Evolutionary conservation across 768 basidiomycete genomes (phyloP), one percentile per base, ranked within the genome.

Genomic region (Boletus huronensis): DNA sequence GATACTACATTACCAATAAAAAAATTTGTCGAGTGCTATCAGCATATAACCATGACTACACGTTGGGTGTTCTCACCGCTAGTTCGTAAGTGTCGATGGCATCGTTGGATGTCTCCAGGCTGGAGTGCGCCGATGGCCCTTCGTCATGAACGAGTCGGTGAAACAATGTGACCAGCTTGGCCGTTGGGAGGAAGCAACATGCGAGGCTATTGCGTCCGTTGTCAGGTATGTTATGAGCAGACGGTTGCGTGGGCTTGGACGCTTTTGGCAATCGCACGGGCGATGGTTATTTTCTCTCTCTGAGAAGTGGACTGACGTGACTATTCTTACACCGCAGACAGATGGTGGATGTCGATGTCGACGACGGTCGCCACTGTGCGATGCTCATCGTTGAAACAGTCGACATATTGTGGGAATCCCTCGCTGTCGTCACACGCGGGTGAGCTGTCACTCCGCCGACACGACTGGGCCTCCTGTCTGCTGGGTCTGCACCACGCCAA

Each of bases 1-100:
- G 28, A 42, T 42, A 14, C 16, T 35, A 35, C 38, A 39, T 41
- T 23, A 41, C 40, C 40, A 41, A 26, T n/a, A 25, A 16, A 45
- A 13, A 23, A 41, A 43, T 43, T 40, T 32, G 26, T 44, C 19
- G 29, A 28, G 29, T 28, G 59, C n/a, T 58, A 58, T 51, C 57
- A 47, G 31, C n/a, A 41, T 5, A 60, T 60, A 61, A 62, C 60
- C 60, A 61, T 61, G 56, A 21, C 60, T 53, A 61, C 60, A 29
- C 6, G 50, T 19, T 40, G 16, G 45, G 29, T 19, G 31, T 49
- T 55, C 58, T 36, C 58, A 56, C 21, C 42, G 13, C 36, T 17
- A 17, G 35, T n/a, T 21, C 21, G 25, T 7, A 14, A 7, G 21
- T 38, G 23, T 23, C 40, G 40, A 41, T 41, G 23, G 39, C 21